Evolutionary conservation across 1,139 yeast genomes (phyloP), one percentile per base, ranked within the genome.

Genomic region (Suhomyces wounanorum): DNA sequence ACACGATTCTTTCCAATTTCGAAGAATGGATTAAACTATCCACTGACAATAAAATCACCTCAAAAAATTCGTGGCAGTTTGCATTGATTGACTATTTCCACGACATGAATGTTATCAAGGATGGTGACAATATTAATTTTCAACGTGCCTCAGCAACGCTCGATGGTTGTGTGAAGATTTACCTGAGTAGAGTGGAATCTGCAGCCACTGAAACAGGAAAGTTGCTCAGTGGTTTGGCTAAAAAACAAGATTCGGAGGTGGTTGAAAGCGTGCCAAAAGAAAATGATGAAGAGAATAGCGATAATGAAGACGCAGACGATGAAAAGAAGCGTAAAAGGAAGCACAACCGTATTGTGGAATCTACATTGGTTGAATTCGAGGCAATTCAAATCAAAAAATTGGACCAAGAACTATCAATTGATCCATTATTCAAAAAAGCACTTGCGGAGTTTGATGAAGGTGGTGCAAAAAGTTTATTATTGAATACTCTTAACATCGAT

Each of bases 361-460:
- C 79, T 1, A 77, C 81, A 0, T 62, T 77, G 52, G 81, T 77
- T 3, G 77, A 78, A 17, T 87, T 87, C 61, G 85, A 82, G 5
- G 70, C 81, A 18, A 75, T 91, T n/a, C 75, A 73, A 57, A 75
- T 87, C 53, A 87, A 86, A 63, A 84, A 86, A 56, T 70, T 88
- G 42, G 96, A 90, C 47, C 84, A 87, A 56, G 96, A 89, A 59
- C 70, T 89, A 28, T 80, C 86, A 8, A 87, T 90, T 46, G 97
- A 92, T 67, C 97, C 97, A 0, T 74, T 92, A 47, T 90, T 92
- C 68, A 87, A 89, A 55, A 90, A 90, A 61, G 92, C 96, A 46
- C 76, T 92, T 45, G 89, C 96, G 0, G 97, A 91, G 54, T 92
- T 91, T 62, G 97, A 92, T 66, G 97, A 92, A 69, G 97, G 97